Percentiles rank a stretch among this genome's conserved stretches.
phyloP scores from a whole-genome alignment of 202 grass and related monocot genomes.

The Miscanthus sacchariflorus region DNA sequence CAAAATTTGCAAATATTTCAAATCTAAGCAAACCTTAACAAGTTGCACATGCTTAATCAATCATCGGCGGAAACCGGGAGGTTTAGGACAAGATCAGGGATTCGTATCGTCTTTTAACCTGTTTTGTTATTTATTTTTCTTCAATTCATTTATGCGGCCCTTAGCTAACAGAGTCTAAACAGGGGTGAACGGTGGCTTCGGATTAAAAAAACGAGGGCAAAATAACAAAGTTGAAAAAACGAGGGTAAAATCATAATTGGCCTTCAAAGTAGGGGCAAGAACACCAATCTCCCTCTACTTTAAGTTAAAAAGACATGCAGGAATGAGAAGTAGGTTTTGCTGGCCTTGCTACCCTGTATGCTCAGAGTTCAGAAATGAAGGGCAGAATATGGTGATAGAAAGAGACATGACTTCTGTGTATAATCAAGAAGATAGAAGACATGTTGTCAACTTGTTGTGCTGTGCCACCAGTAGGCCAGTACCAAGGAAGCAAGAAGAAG shows the following conservation, averaged over 20 bases:
- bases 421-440: neutral
- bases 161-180: neutral
- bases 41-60: neutral
- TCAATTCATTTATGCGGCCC: neutral
- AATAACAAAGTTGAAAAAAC: neutral
- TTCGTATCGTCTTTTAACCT: neutral
- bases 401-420: neutral
- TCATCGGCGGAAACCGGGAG: neutral
- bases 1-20: neutral
- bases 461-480: neutral
- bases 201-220: neutral
- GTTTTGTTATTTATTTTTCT: neutral
- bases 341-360: conserved; percentile 8
- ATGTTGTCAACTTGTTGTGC: neutral
- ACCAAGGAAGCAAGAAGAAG: neutral
- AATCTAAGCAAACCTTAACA: neutral
- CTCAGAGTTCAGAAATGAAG: neutral
- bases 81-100: neutral
- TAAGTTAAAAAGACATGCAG: conserved; percentile 15
- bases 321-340: conserved; percentile 13
- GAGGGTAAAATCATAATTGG: neutral
- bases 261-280: neutral
- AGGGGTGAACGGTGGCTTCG: neutral
- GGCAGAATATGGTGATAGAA: neutral
- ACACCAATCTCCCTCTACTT: neutral